Base-by-base conservation (phyloP, 2,329 filamentous ascomycete species). In the Lasiodiplodia theobromae region DNA sequence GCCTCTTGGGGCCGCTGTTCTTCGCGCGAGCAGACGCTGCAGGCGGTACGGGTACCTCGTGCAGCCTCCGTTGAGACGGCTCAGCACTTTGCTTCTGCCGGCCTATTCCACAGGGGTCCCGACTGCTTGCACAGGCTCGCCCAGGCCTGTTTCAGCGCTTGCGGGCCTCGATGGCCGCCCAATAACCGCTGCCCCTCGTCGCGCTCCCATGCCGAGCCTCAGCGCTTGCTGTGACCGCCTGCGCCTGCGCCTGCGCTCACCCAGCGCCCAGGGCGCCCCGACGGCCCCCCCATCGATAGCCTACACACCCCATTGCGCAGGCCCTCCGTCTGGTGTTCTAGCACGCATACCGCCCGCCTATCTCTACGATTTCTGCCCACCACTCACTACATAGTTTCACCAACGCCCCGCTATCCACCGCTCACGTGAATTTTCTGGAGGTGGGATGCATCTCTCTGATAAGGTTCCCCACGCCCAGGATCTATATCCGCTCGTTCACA, bases 81-180 rank as follows among this genome's bases (percentile, higher is more conserved):
- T 8, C 44, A 21, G 44, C 44, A 47, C 44, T 47, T 47, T 47
- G 44, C 44, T 47, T 47, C 18, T 47, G 44, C 23, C 57, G 47
- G 57, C 57, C 57, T 62, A 49, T 44, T 62, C 38, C 40, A 37
- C 44, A 47, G 37, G 34, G 60, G 58, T 44, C 58, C 57, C 44
- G n/a, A 47, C 18, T n/a, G 44, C 51, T 28, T 53, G 51, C 12
- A 21, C 25, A 53, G 51, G 51, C 53, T 47, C 44, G 44, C 44
- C 44, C 18, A 21, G 44, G 44, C 60, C 28, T 34, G 52, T 56
- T 34, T 56, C 52, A 56, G 52, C 52, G 28, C 52, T 18, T n/a
- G 25, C 16, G 34, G 44, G 44, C 44, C 51, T 18, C 14, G 25
- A 53, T 25, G 25, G 23, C 16, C 23, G 58, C 58, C 58, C 40